phyloP scores from a whole-genome alignment of 768 basidiomycete species.

The Boletus rubroflammeus region DNA sequence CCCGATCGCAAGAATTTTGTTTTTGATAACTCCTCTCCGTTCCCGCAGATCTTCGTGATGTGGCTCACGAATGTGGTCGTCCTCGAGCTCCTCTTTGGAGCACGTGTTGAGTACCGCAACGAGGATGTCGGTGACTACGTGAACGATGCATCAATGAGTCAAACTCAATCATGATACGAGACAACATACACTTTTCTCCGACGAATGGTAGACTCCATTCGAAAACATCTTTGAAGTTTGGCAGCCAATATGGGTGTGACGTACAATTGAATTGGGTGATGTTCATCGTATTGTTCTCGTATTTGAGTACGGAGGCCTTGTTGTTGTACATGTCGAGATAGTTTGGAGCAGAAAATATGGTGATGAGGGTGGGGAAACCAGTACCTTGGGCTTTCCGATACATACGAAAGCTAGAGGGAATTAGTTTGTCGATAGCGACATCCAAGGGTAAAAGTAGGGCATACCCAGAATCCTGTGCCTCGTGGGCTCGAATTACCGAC shows the following conservation, averaged over 20 bases:
- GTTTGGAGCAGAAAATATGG: constrained; percentile 96
- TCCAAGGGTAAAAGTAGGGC: constrained; percentile 17
- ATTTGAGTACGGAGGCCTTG: constrained; percentile 94
- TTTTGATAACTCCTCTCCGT: constrained; percentile 59
- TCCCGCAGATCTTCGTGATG: constrained; percentile 32
- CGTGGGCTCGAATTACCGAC: constrained; percentile 94
- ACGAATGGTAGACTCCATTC: constrained; percentile 98
- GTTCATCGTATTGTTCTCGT: constrained; percentile 94
- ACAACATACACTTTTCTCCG: constrained; percentile 83
- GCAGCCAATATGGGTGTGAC: constrained; percentile 91
- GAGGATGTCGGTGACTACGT: constrained; percentile 92
- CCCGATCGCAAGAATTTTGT: constrained; percentile 70
- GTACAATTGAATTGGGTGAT: constrained; percentile 82
- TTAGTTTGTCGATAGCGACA: not conserved
- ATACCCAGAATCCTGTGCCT: constrained; percentile 94
- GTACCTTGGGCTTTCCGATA: constrained; percentile 89
- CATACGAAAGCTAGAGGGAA: constrained; percentile 71
- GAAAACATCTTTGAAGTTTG: constrained; percentile 97
- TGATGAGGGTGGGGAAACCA: constrained; percentile 95
- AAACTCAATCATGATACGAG: not conserved
- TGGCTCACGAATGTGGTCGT: constrained; percentile 39
- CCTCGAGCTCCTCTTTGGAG: constrained; percentile 92
- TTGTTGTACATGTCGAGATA: constrained; percentile 97
- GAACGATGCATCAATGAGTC: not conserved
- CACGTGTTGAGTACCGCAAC: constrained; percentile 95